These are phyloP conservation scores for Claviceps monticola DNA, from an alignment of 2,329 filamentous ascomycete genomes.

Conservation along the genomic window DNA sequence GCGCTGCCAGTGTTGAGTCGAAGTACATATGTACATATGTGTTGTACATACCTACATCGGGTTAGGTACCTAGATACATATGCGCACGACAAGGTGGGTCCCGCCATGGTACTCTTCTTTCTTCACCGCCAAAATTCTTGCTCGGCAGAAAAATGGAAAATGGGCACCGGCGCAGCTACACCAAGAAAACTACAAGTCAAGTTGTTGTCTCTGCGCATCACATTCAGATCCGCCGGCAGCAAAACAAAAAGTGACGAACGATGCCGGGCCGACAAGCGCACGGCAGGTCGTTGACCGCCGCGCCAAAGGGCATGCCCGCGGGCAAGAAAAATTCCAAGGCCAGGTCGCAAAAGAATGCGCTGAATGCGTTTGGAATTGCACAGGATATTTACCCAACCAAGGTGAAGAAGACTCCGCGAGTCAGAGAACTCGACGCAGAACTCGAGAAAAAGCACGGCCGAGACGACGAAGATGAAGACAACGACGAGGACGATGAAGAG, in stretches of 20 bases:
- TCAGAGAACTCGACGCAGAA: slow-evolving; percentile 37
- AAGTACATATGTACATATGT: no score
- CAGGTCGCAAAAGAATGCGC: slow-evolving; percentile 34
- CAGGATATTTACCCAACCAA: slow-evolving; percentile 35
- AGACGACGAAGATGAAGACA: slow-evolving; percentile 30
- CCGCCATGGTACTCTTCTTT: slow-evolving; percentile 10
- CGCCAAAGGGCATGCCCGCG: slow-evolving; percentile 18
- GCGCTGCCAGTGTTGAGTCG: no score
- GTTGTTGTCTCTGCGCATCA: neutral
- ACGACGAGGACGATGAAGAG: slow-evolving; percentile 33
- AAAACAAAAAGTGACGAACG: slow-evolving; percentile 5
- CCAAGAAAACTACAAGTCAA: neutral
- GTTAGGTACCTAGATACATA: no score
- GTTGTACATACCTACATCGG: no score
- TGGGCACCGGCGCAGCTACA: neutral
- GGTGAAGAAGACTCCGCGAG: slow-evolving; percentile 34
- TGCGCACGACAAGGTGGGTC: slow-evolving; percentile 8
- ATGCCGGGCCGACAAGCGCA: slow-evolving; percentile 49
- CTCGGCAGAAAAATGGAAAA: slow-evolving; percentile 17
- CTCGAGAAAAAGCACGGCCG: slow-evolving; percentile 29
- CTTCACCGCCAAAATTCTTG: slow-evolving; percentile 18
- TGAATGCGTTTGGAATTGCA: slow-evolving; percentile 45
- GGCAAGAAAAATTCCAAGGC: slow-evolving; percentile 31
- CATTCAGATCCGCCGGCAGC: neutral
- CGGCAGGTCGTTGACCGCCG: slow-evolving; percentile 35